Conservation (phyloP, 192 early-diverging fungal species). For the Coemansia sp. region DNA sequence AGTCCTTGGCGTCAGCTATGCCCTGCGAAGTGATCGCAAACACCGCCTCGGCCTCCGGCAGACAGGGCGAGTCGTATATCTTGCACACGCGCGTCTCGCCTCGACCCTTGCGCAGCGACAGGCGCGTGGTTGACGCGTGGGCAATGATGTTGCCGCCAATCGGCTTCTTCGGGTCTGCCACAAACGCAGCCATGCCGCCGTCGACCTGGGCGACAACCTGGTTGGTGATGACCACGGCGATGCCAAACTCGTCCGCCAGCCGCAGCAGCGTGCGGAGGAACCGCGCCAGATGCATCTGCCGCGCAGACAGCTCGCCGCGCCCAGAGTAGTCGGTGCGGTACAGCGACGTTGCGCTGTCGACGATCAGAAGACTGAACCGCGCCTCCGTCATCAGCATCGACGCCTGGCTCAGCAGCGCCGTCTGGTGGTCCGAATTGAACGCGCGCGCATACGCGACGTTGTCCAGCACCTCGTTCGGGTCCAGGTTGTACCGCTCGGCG, state of each 20-base stretch:
- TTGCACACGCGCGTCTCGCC: slow-evolving; percentile 94
- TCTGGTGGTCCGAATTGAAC: slow-evolving; percentile 96
- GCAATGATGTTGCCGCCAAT: slow-evolving; percentile 99
- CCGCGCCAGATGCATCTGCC: slow-evolving; percentile 92
- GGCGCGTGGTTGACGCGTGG: slow-evolving; percentile 93
- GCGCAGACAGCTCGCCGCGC: slow-evolving; percentile 90
- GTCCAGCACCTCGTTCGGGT: slow-evolving; percentile 85
- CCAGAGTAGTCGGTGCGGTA: slow-evolving; percentile 98
- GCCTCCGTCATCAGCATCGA: slow-evolving; percentile 89
- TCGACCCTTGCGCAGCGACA: slow-evolving; percentile 90
- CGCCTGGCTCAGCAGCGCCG: slow-evolving; percentile 78
- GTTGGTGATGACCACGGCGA: slow-evolving; percentile 97
- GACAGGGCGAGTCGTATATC: slow-evolving; percentile 94
- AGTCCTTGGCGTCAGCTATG: slow-evolving; percentile 86
- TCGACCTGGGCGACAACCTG: slow-evolving; percentile 97
- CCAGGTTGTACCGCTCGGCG: slow-evolving; percentile 80
- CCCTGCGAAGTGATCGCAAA: slow-evolving; percentile 91
- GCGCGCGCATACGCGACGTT: slow-evolving; percentile 95
- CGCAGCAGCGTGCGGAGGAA: slow-evolving; percentile 84
- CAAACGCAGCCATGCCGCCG: slow-evolving; percentile 86
- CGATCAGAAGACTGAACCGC: slow-evolving; percentile 81
- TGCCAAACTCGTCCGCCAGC: slow-evolving; percentile 96
- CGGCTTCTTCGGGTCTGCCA: slow-evolving; percentile 90
- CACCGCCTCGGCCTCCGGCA: slow-evolving; percentile 89
- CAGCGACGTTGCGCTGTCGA: slow-evolving; percentile 90